These are phyloP conservation scores for Hemerocallis citrina DNA, from an alignment of 106 monocot species.

Conservation along the genomic window DNA sequence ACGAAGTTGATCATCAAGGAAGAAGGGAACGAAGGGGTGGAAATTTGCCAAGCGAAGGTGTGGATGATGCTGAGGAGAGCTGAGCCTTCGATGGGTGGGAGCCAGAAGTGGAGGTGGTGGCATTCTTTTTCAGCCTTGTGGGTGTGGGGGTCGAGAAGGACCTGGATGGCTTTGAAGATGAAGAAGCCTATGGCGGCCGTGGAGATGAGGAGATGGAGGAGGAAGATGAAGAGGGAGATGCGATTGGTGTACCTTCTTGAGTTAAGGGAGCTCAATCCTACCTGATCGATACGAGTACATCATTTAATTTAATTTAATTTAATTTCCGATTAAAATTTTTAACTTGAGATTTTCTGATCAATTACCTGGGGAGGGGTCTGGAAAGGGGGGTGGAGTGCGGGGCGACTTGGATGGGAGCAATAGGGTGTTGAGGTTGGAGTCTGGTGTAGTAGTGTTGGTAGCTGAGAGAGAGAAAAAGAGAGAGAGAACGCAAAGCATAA, in stretches of 20 bases:
- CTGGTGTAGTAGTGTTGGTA: no score
- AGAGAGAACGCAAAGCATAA: no score
- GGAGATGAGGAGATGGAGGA: constrained; percentile 46
- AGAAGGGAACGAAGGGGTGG: constrained; percentile 46
- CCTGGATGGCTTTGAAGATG: constrained; percentile 54
- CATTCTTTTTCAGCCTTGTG: constrained; percentile 19
- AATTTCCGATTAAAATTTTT: no score
- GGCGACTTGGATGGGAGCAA: no score
- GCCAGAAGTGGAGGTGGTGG: constrained; percentile 59
- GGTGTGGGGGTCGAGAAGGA: constrained; percentile 13
- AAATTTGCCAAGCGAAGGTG: constrained; percentile 81
- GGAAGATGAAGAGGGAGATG: constrained; percentile 60
- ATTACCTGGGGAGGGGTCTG: no score
- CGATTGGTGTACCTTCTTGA: constrained; percentile 72
- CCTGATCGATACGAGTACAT: no score
- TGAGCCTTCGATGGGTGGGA: constrained; percentile 66
- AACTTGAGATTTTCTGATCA: no score
- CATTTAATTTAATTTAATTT: no score
- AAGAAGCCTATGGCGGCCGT: constrained; percentile 47
- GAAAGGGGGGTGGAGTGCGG: no score
- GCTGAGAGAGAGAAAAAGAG: no score
- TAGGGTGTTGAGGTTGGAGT: no score
- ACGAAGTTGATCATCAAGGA: constrained; percentile 48
- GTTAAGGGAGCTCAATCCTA: no score
- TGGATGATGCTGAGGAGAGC: constrained; percentile 56